Evolutionary conservation across 495 filamentous ascomycete genomes (phyloP), one percentile per base, ranked within the genome.

Genomic region (Aspergillus kassunensis): DNA sequence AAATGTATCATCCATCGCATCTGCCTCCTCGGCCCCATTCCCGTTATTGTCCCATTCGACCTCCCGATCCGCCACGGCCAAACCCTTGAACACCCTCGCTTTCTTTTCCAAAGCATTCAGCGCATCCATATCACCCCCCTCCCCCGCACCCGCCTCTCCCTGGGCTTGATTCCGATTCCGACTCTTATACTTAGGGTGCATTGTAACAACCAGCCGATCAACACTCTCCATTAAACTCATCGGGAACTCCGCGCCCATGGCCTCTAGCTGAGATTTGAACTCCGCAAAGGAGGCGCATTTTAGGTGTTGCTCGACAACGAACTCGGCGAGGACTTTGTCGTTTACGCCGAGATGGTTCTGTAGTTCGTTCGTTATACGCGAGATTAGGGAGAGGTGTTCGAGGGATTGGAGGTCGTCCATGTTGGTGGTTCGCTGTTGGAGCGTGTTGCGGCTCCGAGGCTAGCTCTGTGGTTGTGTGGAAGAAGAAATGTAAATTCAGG

Each of bases 251-350:
- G 86, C 90, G 10, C 86, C 89, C 71, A 92, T 84, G 19, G 79
- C 78, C 49, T 82, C 80, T 49, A 92, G 80, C 55, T 80, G 74
- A 58, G 79, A 75, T 70, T 84, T 81, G 71, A 96, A 96, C 5
- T 86, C 82, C 13, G 74, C 63, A 40, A 88, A 72, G 2, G 76
- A 78, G 15, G 68, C 71, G 72, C 84, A 89, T 83, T 91, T 82
- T 60, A 86, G 63, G 59, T 95, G 89, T 58, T 95, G 88, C 54
- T 85, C 88, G 58, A 98, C 96, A 49, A 97, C 80, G 65, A 95
- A 98, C 67, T 97, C 93, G 44, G 93, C 91, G 15, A 97, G 76
- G 1, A 90, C 96, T 72, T 95, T 96, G 65, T 98, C 92, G 67
- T 76, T 87, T 61, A 97, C 85, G 27, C 92, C 90, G 47, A 98